Conservation (phyloP, 2,329 filamentous ascomycete species). For the Curvularia spicifera region DNA sequence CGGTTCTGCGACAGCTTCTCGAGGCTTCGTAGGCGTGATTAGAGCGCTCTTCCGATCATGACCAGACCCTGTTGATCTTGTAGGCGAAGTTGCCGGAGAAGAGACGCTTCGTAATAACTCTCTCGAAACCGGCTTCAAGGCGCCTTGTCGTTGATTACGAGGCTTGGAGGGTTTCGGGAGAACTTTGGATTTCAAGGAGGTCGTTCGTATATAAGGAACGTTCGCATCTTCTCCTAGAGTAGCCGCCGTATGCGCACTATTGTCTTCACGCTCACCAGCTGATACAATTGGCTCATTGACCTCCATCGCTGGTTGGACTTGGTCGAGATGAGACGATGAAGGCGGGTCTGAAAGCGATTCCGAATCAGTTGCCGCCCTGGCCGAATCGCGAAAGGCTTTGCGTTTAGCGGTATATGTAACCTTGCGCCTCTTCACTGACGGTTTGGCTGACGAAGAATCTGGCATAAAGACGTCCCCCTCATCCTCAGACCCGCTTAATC, state of each 20-base stretch:
- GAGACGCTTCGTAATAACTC: slow-evolving; percentile 30
- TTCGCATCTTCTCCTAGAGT: slow-evolving; percentile 27
- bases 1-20: background rate
- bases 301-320: slow-evolving; percentile 29
- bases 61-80: slow-evolving; percentile 9
- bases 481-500: slow-evolving; percentile 41
- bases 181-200: slow-evolving; percentile 32
- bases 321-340: slow-evolving; percentile 22
- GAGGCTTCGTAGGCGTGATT: slow-evolving; percentile 19
- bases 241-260: slow-evolving; percentile 43
- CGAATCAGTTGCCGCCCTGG: slow-evolving; percentile 18
- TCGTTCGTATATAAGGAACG: slow-evolving; percentile 25
- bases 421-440: slow-evolving; percentile 42
- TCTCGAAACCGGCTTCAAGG: slow-evolving; percentile 39
- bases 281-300: slow-evolving; percentile 30
- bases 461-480: slow-evolving; percentile 36
- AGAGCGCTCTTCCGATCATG: slow-evolving; percentile 17
- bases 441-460: slow-evolving; percentile 32
- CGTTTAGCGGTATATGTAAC: slow-evolving; percentile 33
- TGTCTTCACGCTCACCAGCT: slow-evolving; percentile 41
- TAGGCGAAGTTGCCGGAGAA: slow-evolving; percentile 22
- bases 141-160: slow-evolving; percentile 32
- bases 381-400: slow-evolving; percentile 27
- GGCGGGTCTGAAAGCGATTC: slow-evolving; percentile 23
- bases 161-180: slow-evolving; percentile 24